A percentile compares a stretch with the other conserved stretches of the same genome.
phyloP scores from a whole-genome alignment of 352 stramenopile species.

The Pythium coloratum region DNA sequence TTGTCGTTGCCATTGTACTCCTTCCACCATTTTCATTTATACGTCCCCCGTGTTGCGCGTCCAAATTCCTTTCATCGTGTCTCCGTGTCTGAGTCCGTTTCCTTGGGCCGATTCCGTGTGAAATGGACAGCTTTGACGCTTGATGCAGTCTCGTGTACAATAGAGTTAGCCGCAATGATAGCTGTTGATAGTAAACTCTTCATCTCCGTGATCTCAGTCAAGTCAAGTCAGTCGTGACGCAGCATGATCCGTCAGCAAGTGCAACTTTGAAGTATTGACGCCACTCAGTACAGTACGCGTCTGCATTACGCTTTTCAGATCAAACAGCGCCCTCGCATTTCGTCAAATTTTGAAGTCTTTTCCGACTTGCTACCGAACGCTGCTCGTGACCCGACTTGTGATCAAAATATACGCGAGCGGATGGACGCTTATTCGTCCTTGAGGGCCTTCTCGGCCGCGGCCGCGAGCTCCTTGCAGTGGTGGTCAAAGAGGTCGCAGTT shows the following conservation, averaged over 20 bases:
- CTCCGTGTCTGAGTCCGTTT: not conserved
- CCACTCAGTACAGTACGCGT: not conserved
- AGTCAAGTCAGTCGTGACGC: not conserved
- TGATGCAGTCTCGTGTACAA: not conserved
- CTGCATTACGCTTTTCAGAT: slow-evolving; percentile 3
- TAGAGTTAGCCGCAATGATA: not conserved
- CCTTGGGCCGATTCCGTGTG: not conserved
- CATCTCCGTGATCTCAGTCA: not conserved
- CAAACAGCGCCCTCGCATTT: slow-evolving; percentile 4
- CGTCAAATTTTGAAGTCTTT: not conserved
- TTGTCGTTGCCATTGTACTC: slow-evolving; percentile 2
- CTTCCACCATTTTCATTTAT: slow-evolving; percentile 6
- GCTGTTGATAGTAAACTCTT: not conserved
- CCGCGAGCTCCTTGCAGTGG: slow-evolving; percentile 67
- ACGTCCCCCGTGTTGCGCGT: not conserved
- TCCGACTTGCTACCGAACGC: slow-evolving; percentile 1
- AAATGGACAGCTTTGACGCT: not conserved
- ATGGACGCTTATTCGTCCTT: slow-evolving; percentile 41
- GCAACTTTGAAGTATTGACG: not conserved
- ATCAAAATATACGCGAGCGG: slow-evolving; percentile 22
- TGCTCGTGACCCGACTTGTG: slow-evolving; percentile 1
- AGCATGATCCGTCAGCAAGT: too few species aligned
- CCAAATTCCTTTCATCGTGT: not conserved
- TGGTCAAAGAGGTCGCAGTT: slow-evolving; percentile 80
- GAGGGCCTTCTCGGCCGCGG: slow-evolving; percentile 67